Conservation (phyloP, 164 flowering plant genomes). For the Nymphaea colorata region DNA sequence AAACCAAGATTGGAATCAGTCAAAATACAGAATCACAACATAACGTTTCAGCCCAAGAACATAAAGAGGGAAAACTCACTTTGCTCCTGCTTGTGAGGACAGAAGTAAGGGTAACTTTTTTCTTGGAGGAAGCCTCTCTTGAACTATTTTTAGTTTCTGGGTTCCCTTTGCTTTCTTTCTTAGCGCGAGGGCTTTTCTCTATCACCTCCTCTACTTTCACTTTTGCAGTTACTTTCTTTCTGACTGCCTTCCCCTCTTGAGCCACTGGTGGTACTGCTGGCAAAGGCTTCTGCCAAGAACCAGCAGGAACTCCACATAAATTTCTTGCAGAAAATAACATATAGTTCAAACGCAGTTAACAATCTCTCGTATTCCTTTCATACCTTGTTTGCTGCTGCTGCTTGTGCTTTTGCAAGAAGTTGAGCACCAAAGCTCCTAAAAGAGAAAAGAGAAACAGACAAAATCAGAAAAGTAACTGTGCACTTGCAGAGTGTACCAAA, state of each 20-base stretch:
- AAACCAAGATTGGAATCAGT: slow-evolving; percentile 1
- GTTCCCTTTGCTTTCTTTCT: too few relatives aligned
- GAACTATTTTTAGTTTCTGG: slow-evolving; percentile 28
- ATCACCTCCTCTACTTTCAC: slow-evolving; percentile 27
- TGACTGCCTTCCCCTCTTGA: not conserved
- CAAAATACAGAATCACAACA: not conserved
- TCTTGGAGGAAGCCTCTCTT: slow-evolving; percentile 17
- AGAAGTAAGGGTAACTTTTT: slow-evolving; percentile 48
- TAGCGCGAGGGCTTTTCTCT: slow-evolving; percentile 47
- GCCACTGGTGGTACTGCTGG: not conserved
- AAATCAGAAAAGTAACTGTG: slow-evolving; percentile 2
- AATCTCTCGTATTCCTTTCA: too few relatives aligned
- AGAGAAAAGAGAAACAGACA: not conserved
- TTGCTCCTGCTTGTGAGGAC: slow-evolving; percentile 87
- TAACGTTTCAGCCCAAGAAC: not conserved
- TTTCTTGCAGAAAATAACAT: too few relatives aligned
- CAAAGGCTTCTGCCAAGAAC: not conserved
- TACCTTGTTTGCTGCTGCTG: slow-evolving; percentile 50
- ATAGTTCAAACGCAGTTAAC: too few relatives aligned
- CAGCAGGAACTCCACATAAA: too few relatives aligned
- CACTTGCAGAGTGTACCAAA: too few relatives aligned
- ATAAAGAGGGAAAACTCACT: slow-evolving; percentile 16
- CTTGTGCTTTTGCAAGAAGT: slow-evolving; percentile 80
- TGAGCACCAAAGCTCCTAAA: slow-evolving; percentile 82
- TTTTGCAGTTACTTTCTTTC: slow-evolving; percentile 12